Evolutionary conservation across 1,284 basidiomycete species (phyloP).

Genomic region (Apiotrichum brassicae): DNA sequence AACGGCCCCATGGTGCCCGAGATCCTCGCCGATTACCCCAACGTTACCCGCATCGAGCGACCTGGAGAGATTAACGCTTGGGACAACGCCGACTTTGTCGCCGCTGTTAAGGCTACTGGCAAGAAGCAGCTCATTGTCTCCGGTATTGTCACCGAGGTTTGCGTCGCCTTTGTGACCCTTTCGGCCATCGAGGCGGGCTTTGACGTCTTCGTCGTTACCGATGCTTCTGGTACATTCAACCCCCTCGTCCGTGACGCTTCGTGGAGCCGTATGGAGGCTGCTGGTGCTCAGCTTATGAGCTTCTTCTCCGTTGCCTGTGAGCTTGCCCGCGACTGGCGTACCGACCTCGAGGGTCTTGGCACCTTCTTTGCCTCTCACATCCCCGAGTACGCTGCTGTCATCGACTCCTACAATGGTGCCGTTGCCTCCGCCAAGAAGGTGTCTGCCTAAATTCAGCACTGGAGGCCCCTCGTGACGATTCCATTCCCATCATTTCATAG

Average conservation of each 20-base stretch:
- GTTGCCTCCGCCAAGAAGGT: background rate
- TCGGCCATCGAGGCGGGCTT: conserved; percentile 7
- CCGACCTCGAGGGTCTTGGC: conserved; percentile 9
- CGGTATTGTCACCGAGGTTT: conserved; percentile 14
- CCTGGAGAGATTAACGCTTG: conserved; percentile 15
- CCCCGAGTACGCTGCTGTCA: conserved; percentile 8
- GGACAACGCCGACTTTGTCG: conserved; percentile 15
- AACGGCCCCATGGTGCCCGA: conserved; percentile 14
- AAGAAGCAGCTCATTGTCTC: conserved; percentile 12
- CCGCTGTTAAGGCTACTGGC: conserved; percentile 9
- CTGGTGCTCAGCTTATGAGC: conserved; percentile 10
- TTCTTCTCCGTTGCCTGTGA: conserved; percentile 9
- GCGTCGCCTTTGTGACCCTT: conserved; percentile 9
- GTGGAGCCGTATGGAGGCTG: conserved; percentile 8
- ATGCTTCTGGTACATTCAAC: conserved; percentile 12
- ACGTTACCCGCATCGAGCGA: conserved; percentile 3
- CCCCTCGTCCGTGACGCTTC: conserved; percentile 6
- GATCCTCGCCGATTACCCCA: background rate
- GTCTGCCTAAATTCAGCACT: too few relatives aligned
- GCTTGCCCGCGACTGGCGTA: conserved; percentile 10
- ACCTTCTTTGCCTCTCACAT: conserved; percentile 3
- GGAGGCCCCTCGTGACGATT: too few relatives aligned
- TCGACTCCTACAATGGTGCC: conserved; percentile 1
- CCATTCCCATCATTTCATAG: too few relatives aligned
- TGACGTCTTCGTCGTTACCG: conserved; percentile 14